A percentile compares a stretch with the other conserved stretches of the same genome.
Evolutionary conservation across 495 filamentous ascomycete species (phyloP).

Genomic region (Neurospora sp.): DNA sequence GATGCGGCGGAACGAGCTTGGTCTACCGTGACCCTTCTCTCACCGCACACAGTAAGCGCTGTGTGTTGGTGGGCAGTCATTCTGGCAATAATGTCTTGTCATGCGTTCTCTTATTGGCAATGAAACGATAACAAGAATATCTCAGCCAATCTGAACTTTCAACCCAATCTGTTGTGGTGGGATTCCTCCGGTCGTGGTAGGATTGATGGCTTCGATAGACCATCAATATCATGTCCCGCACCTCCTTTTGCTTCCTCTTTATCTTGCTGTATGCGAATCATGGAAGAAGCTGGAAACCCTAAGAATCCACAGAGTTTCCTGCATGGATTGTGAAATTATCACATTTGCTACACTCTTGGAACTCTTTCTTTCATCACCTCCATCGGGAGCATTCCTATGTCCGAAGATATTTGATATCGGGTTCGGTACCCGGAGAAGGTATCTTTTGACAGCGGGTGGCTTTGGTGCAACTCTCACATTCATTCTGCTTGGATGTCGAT

Average conservation of each 20-base stretch:
- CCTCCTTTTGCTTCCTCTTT: background rate
- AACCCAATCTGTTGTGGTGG: background rate
- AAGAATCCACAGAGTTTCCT: background rate
- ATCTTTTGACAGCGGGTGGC: background rate
- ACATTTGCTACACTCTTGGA: background rate
- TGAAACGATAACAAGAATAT: background rate
- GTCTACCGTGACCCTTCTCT: background rate
- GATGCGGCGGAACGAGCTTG: background rate
- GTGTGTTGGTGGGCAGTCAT: background rate
- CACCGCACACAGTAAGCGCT: background rate
- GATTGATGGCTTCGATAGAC: background rate
- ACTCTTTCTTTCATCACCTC: background rate
- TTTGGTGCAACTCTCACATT: background rate
- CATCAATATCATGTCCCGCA: background rate
- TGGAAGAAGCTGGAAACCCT: background rate
- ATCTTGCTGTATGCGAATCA: background rate
- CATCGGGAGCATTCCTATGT: background rate
- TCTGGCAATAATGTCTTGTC: background rate
- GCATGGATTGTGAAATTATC: background rate
- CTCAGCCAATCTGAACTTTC: background rate
- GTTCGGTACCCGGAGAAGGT: background rate
- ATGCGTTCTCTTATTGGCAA: background rate
- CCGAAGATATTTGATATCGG: background rate
- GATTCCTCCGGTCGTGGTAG: background rate
- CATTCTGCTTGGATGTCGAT: too few relatives aligned